These are phyloP conservation scores for Albugo candida DNA, from an alignment of 352 stramenopile genomes.

Conservation along the genomic window DNA sequence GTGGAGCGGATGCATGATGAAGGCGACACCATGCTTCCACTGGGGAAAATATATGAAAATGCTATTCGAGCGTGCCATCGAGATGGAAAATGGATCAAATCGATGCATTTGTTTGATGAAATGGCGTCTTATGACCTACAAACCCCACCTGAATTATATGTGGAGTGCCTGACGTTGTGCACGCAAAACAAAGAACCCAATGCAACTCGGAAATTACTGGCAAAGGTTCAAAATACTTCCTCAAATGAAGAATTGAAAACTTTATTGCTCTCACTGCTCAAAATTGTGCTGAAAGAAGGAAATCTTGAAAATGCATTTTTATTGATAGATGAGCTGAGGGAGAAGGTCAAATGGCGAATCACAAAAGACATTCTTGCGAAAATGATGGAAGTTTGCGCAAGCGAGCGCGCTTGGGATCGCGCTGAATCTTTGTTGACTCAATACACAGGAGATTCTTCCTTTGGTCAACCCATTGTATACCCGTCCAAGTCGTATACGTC, in stretches of 20 bases:
- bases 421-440: constrained; percentile 28
- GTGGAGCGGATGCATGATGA: constrained; percentile 49
- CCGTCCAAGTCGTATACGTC: constrained; percentile 23
- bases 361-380: constrained; percentile 18
- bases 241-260: too few relatives aligned
- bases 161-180: constrained; percentile 28
- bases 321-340: constrained; percentile 19
- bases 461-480: constrained; percentile 12
- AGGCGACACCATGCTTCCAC: constrained; percentile 49
- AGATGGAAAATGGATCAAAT: constrained; percentile 43
- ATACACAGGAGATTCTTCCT: constrained; percentile 19
- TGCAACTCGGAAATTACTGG: constrained; percentile 22
- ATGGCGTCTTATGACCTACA: constrained; percentile 29
- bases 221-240: constrained; percentile 23
- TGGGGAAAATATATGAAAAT: constrained; percentile 47
- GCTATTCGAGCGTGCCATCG: constrained; percentile 28
- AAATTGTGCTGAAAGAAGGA: constrained; percentile 19
- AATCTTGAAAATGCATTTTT: constrained; percentile 21
- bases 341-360: constrained; percentile 24
- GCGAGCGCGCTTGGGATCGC: constrained; percentile 31
- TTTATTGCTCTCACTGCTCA: too few relatives aligned
- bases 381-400: constrained; percentile 25
- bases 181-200: constrained; percentile 28
- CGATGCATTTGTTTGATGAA: constrained; percentile 45
- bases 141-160: constrained; percentile 27